These are phyloP conservation scores for Pharnaceum exiguum DNA, from an alignment of 148 eudicot species.

Conservation along the genomic window DNA sequence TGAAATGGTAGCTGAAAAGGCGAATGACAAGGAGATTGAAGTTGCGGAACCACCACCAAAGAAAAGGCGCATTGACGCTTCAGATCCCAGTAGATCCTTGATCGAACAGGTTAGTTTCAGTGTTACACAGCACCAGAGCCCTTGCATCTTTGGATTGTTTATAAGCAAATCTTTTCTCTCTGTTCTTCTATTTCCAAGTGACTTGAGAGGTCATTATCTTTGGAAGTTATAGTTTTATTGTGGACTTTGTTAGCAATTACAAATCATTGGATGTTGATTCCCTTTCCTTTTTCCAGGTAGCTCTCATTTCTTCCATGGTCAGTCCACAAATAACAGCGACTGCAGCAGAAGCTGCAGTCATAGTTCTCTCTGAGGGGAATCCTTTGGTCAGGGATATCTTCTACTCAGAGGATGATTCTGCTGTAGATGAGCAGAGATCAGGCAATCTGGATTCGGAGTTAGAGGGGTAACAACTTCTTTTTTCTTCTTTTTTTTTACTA, in stretches of 20 bases:
- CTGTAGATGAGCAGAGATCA: slow-evolving; percentile 26
- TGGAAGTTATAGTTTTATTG: too few relatives aligned
- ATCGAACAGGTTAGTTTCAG: slow-evolving; percentile 92
- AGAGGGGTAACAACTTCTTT: slow-evolving; percentile 35
- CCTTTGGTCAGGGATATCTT: slow-evolving; percentile 66
- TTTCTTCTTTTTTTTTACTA: too few relatives aligned
- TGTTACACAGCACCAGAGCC: too few relatives aligned
- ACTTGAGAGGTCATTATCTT: too few relatives aligned
- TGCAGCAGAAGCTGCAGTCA: slow-evolving; percentile 79
- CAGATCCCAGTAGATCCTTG: slow-evolving; percentile 57
- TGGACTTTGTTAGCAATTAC: neutral
- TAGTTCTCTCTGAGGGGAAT: slow-evolving; percentile 70
- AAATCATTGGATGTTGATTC: neutral
- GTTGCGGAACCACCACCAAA: slow-evolving; percentile 47
- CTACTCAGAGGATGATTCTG: slow-evolving; percentile 41
- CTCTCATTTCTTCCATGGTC: slow-evolving; percentile 64
- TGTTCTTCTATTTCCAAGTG: neutral
- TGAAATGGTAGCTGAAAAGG: slow-evolving; percentile 31
- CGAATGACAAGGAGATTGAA: slow-evolving; percentile 38
- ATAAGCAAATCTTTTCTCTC: neutral
- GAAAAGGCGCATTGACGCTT: slow-evolving; percentile 37
- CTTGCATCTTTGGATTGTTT: neutral
- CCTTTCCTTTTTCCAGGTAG: slow-evolving; percentile 41
- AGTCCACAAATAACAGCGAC: slow-evolving; percentile 64
- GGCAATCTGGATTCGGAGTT: slow-evolving; percentile 39